A percentile compares a stretch with the other conserved stretches of the same genome.
These are phyloP conservation scores for Paracoccidioides lutzii DNA, from an alignment of 2,329 filamentous ascomycete genomes.

Conservation along the genomic window DNA sequence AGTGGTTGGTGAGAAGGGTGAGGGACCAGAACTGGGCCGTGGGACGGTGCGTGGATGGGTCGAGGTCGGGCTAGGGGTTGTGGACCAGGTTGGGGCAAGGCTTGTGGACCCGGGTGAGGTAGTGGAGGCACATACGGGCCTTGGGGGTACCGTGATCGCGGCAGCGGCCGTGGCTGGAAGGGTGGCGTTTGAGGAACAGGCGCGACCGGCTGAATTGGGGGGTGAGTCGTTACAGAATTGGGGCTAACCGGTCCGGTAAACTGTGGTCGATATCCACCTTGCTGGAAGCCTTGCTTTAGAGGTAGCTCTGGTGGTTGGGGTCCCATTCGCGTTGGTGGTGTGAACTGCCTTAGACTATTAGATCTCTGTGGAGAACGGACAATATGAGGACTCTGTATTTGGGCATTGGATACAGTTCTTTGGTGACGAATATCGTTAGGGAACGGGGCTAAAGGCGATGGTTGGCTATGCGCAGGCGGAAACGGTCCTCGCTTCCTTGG, in stretches of 20 bases:
- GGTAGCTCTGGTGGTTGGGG: constrained; percentile 6
- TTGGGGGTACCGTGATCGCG: neutral
- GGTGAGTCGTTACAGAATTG: neutral
- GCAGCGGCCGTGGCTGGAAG: constrained; percentile 1
- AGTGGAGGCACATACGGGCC: constrained; percentile 4
- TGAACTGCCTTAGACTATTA: constrained; percentile 13
- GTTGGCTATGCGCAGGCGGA: constrained; percentile 12
- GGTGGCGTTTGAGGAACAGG: neutral
- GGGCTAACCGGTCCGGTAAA: neutral
- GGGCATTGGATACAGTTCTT: neutral
- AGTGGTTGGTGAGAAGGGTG: constrained; percentile 10
- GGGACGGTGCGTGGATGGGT: constrained; percentile 10
- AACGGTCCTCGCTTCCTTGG: constrained; percentile 11
- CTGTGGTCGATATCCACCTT: neutral
- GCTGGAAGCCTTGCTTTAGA: constrained; percentile 4
- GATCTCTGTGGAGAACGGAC: constrained; percentile 21
- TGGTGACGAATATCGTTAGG: constrained; percentile 15
- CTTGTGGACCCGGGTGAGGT: neutral
- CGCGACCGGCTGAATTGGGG: neutral
- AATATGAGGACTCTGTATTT: constrained; percentile 7
- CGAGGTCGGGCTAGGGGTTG: neutral
- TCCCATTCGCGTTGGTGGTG: constrained; percentile 13
- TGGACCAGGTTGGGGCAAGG: neutral
- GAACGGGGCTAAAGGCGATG: constrained; percentile 27
- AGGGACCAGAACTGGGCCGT: constrained; percentile 15